Conservation (phyloP, 169 alveolate genomes). For the Plasmodium ovale region DNA sequence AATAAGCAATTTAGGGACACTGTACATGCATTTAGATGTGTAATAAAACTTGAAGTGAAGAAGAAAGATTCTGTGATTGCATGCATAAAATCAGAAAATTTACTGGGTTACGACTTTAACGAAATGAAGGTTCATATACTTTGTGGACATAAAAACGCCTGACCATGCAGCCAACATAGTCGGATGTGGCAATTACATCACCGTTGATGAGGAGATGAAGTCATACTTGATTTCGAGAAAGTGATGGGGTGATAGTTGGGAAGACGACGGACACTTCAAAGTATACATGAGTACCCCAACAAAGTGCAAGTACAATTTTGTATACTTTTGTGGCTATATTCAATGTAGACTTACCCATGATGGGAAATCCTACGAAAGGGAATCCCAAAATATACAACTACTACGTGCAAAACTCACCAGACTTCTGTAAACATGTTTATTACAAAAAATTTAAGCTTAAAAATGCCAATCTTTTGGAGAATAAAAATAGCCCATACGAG, state of each 20-base stretch:
- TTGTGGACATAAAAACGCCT: slow-evolving; percentile 31
- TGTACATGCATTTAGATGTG: slow-evolving; percentile 31
- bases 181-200: slow-evolving; percentile 54
- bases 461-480: too few relatives aligned
- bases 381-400: slow-evolving; percentile 1
- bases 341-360: background rate
- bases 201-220: background rate
- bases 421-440: slow-evolving; percentile 4
- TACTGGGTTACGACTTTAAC: slow-evolving; percentile 35
- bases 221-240: slow-evolving; percentile 19
- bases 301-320: background rate
- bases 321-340: slow-evolving; percentile 8
- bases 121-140: slow-evolving; percentile 38
- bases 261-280: slow-evolving; percentile 7
- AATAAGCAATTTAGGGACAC: background rate
- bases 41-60: slow-evolving; percentile 36
- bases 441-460: background rate
- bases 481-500: background rate
- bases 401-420: slow-evolving; percentile 5
- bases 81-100: slow-evolving; percentile 29
- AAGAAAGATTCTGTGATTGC: slow-evolving; percentile 65
- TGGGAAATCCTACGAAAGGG: background rate
- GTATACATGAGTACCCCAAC: slow-evolving; percentile 37
- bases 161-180: slow-evolving; percentile 59
- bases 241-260: slow-evolving; percentile 49